Conservation (phyloP, 345 rosid species). For the Durio zibethinus region DNA sequence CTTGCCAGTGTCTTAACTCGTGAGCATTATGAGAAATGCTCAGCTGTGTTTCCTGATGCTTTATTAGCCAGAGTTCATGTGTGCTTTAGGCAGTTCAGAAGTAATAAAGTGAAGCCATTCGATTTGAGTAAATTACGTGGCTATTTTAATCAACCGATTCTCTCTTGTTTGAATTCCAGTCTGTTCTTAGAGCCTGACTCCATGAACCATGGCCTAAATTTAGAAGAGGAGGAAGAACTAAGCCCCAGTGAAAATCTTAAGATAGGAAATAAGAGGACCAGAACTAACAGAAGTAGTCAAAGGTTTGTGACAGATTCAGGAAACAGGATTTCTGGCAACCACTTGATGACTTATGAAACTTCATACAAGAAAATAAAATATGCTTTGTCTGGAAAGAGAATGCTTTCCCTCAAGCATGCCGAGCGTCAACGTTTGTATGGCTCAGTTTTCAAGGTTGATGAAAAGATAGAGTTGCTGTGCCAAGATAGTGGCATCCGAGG, state of each 20-base stretch:
- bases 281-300: conserved; percentile 36
- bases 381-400: conserved; percentile 42
- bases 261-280: conserved; percentile 62
- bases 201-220: conserved; percentile 36
- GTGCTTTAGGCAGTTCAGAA: conserved; percentile 83
- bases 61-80: conserved; percentile 57
- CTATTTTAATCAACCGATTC: conserved; percentile 72
- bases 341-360: conserved; percentile 32
- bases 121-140: conserved; percentile 84
- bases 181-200: conserved; percentile 39
- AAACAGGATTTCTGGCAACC: conserved; percentile 22
- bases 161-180: conserved; percentile 59
- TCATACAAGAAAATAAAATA: conserved; percentile 45
- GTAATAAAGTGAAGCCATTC: conserved; percentile 74
- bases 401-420: conserved; percentile 53
- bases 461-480: conserved; percentile 75
- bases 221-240: conserved; percentile 56
- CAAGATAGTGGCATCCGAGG: conserved; percentile 99
- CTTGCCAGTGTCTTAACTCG: conserved; percentile 77
- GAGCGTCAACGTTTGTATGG: conserved; percentile 38
- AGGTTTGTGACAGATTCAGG: conserved; percentile 27
- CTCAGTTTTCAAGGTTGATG: conserved; percentile 48
- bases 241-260: conserved; percentile 49
- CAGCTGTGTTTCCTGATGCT: conserved; percentile 58
- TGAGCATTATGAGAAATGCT: conserved; percentile 71